These are phyloP conservation scores for Neurospora sp. DNA, from an alignment of 495 filamentous ascomycete genomes.

Conservation along the genomic window DNA sequence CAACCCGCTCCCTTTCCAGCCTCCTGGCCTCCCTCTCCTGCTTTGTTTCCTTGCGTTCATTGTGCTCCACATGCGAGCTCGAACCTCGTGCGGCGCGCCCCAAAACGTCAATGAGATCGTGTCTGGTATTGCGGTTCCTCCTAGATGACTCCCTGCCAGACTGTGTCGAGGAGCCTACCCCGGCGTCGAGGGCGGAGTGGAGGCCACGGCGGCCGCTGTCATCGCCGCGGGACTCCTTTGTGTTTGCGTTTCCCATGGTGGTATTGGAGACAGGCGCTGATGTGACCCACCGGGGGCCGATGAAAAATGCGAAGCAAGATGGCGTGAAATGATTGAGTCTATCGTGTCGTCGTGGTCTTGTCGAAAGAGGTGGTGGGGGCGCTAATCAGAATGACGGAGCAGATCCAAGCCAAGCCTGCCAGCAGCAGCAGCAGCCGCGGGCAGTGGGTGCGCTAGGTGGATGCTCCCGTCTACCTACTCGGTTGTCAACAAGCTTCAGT, in stretches of 20 bases:
- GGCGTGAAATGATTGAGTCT: neutral
- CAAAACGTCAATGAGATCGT: constrained; percentile 17
- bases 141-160: constrained; percentile 14
- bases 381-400: neutral
- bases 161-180: constrained; percentile 9
- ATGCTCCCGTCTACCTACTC: neutral
- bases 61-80: constrained; percentile 19
- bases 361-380: neutral
- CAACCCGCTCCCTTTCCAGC: constrained; percentile 66
- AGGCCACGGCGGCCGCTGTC: constrained; percentile 13
- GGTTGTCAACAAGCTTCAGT: neutral
- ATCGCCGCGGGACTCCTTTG: constrained; percentile 23
- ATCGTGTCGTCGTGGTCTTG: neutral
- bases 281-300: neutral
- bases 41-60: constrained; percentile 69
- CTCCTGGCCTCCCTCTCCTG: constrained; percentile 84
- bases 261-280: neutral
- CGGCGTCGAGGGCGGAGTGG: constrained; percentile 9
- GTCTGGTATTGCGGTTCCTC: constrained; percentile 19
- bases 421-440: neutral
- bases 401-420: neutral
- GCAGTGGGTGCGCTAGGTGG: neutral
- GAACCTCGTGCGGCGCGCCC: constrained; percentile 12
- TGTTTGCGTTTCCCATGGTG: constrained; percentile 24
- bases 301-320: neutral